Evolutionary conservation across 83 land plant species (phyloP), one percentile per base, ranked within the genome.

Genomic region (Isoetes engelmannii): DNA sequence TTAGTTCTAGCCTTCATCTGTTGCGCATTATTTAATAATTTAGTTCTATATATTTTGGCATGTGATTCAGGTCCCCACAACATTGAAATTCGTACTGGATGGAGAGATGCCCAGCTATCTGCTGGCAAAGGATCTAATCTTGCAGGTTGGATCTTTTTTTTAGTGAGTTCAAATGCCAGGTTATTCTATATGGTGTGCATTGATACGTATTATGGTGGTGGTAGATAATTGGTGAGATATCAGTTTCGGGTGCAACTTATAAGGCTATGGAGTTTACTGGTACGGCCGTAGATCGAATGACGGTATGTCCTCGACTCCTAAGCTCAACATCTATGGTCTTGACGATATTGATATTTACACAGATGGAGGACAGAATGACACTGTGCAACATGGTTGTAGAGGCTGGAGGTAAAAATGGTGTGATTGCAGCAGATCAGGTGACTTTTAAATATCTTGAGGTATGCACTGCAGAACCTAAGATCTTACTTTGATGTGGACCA

Each of bases 341-440:
- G 5, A 65, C 37, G 1, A 48, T 66, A 68, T 48, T 51, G 66
- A 6, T 13, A 6, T 43, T 69, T 18, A 28, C 63, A 60, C 12
- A 93, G 98, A 93, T 93, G 98, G 98, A 93, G 75, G 98, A 93
- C 67, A 82, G 98, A 67, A 90, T 93, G 98, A 93, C 98, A 58
- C 73, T 93, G 44, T 93, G 98, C 75, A 93, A 90, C 78, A 93
- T 93, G 98, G 98, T 90, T 64, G 84, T 93, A 66, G 98, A 93
- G 79, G 98, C 98, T 75, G 98, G 98, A 21, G 98, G 92, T 7
- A 90, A 93, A 69, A 93, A 93, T 79, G 98, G 98, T 62, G 85
- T 93, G 64, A 83, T 93, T 20, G 87, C 96, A 74, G 85, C 96
- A 66, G 98, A 93, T 77, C 47, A 77, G 49, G 89, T 83, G 17